Evolutionary conservation across 176 grass and related monocot genomes (phyloP).

Genomic region (Alloteropsis semialata): DNA sequence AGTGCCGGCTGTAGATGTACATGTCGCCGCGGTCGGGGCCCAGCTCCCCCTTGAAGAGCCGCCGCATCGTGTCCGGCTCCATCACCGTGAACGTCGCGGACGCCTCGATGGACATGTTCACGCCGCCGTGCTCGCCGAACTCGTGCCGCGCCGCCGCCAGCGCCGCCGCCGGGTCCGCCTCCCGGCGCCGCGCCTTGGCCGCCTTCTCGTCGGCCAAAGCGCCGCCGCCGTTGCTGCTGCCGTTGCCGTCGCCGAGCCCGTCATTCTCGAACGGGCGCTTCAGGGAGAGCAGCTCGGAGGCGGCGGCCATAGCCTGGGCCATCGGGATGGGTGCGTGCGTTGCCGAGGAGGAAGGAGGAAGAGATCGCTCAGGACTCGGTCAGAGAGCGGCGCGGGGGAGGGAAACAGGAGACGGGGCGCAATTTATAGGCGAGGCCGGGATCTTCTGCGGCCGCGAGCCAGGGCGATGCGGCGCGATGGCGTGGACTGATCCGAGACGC

Average conservation of each 20-base stretch:
- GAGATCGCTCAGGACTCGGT: neutral
- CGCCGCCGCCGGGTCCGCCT: constrained; percentile 66
- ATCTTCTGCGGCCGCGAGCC: constrained; percentile 8
- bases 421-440: constrained; percentile 35
- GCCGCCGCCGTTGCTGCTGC: neutral
- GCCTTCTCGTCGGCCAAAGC: neutral
- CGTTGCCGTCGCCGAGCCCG: constrained; percentile 2
- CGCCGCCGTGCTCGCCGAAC: constrained; percentile 95
- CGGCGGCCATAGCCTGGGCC: constrained; percentile 37
- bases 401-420: neutral
- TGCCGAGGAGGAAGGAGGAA: neutral
- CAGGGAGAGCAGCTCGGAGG: constrained; percentile 36
- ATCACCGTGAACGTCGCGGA: constrained; percentile 99
- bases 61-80: constrained; percentile 91
- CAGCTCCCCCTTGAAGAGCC: constrained; percentile 81
- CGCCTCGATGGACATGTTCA: constrained; percentile 99
- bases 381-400: constrained; percentile 1
- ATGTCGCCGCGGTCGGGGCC: constrained; percentile 91
- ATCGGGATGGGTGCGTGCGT: constrained; percentile 10
- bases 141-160: constrained; percentile 82
- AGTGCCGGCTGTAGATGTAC: constrained; percentile 92
- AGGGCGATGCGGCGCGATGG: neutral
- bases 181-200: constrained; percentile 22
- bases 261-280: constrained; percentile 42
- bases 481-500: constrained; percentile 6